Base-by-base conservation (phyloP, 2,329 filamentous ascomycete genomes). In the Epichloe hybrida region DNA sequence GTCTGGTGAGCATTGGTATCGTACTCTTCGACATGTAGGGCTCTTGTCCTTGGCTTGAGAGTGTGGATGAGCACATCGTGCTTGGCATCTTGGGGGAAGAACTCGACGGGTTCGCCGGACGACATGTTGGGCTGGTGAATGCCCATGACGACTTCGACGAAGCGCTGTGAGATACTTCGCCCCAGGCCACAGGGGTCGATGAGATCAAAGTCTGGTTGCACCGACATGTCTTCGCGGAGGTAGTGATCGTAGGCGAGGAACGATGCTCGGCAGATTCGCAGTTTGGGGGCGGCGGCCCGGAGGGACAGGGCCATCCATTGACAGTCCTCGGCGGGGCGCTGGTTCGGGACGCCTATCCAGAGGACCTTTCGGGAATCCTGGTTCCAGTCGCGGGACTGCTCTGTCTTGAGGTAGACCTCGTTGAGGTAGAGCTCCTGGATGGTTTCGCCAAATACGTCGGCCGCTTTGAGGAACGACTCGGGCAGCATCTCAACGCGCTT, bases 341-440 rank as follows among this genome's bases (percentile, higher is more conserved):
- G 58, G 52, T 73, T 73, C 6, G 71, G 71, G 9, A 72, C 46
- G 13, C 72, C 72, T 45, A 74, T 60, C 72, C 72, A 75, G 20
- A 74, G 64, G 5, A 65, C 59, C 52, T 66, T 62, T 47, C 59
- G 60, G 2, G 59, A 59, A 49, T 67, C 62, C 15, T 61, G 54
- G 50, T 69, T 66, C 52, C 59, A 62, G 38, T 64, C 56, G 40
- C 54, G 50, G n/a, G 61, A 61, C 51, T 70, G 67, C 38, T 67
- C 61, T 7, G 62, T 65, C 59, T 73, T 72, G 43, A 74, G 64
- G 51, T 69, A 72, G 12, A 74, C 67, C 46, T 71, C 65, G 52
- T 70, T 71, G 1, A 75, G 62, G 54, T 70, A 72, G 34, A 75
- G 66, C 58, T 74, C 71, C 48, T 64, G 60, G 2, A 75, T 64